Evolutionary conservation across 2,329 filamentous ascomycete species (phyloP), one percentile per base, ranked within the genome.

Genomic region (Penicillium sp.): DNA sequence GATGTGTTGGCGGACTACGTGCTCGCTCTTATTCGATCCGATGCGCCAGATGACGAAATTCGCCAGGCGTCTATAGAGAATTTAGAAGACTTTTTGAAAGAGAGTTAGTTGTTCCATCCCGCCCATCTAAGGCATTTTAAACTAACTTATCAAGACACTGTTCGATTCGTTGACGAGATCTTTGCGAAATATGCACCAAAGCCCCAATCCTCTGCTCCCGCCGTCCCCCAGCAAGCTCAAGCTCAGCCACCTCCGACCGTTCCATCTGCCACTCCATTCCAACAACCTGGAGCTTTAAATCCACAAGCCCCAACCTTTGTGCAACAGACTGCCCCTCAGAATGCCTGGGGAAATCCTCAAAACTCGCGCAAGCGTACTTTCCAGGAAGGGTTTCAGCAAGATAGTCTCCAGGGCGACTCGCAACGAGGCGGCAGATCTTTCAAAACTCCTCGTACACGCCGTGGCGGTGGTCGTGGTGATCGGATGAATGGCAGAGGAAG

Each of bases 1-100:
- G 82, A 83, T 61, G 81, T 85, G 2, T 78, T 86, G 20, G 82
- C 81, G 28, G 83, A 86, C 62, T 86, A 85, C 64, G 81, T 85
- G 7, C 72, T 85, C 47, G 83, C 82, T 21, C 75, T 86, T 28
- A 76, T 85, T 45, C 78, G 77, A 45, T 78, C 77, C 16, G 81
- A 83, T 61, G 81, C 81, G 42, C 72, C 79, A 3, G 79, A 82
- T 57, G 76, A 78, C n/a, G 73, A 78, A 55, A 78, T 84, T 50
- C 75, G 75, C 63, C 70, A 76, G 58, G 80, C 74, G 51, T 82
- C 80, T 35, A 68, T 82, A 55, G 79, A 83, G 57, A 79, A 81
- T 57, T 69, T 86, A 38, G 74, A 79, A 49, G 83, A 86, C 64
- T 85, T 86, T 64, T 68, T 85, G 26, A 77, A 75, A 65, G 79